Conservation (phyloP, 2,329 filamentous ascomycete species). For the Metarhizium guizhouense region DNA sequence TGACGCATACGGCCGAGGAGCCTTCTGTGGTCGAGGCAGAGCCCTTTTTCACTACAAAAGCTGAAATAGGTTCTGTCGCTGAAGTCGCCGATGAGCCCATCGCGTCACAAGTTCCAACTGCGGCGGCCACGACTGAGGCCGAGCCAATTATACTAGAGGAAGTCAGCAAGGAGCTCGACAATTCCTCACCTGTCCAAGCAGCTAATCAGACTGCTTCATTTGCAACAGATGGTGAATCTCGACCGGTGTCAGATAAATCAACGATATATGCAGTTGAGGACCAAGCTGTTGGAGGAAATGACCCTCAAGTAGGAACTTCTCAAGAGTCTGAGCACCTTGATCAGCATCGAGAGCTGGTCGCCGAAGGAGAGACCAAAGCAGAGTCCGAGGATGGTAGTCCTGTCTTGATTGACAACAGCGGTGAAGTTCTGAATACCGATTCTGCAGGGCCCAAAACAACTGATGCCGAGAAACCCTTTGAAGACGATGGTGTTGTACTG, state of each 20-base stretch:
- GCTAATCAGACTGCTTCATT: background rate
- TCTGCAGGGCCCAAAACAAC: background rate
- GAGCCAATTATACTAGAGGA: background rate
- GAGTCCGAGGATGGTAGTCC: background rate
- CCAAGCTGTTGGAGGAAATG: background rate
- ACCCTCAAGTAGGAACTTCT: background rate
- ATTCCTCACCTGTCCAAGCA: too few species aligned
- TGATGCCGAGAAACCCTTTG: background rate
- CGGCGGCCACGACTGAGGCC: background rate
- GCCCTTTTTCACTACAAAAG: background rate
- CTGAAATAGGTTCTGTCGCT: background rate
- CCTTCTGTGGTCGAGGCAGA: background rate
- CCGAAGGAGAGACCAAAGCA: background rate
- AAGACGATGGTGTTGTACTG: background rate
- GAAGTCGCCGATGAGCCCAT: background rate
- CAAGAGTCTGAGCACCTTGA: background rate
- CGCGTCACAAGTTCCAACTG: background rate
- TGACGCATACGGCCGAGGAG: background rate
- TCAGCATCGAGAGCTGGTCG: background rate
- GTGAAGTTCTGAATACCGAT: background rate
- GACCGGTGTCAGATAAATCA: background rate
- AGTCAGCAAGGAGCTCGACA: background rate
- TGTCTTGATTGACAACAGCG: background rate
- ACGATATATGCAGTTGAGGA: background rate
- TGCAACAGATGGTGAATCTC: background rate